phyloP scores from a whole-genome alignment of 2,329 filamentous ascomycete species.

The Alternaria consortialis region DNA sequence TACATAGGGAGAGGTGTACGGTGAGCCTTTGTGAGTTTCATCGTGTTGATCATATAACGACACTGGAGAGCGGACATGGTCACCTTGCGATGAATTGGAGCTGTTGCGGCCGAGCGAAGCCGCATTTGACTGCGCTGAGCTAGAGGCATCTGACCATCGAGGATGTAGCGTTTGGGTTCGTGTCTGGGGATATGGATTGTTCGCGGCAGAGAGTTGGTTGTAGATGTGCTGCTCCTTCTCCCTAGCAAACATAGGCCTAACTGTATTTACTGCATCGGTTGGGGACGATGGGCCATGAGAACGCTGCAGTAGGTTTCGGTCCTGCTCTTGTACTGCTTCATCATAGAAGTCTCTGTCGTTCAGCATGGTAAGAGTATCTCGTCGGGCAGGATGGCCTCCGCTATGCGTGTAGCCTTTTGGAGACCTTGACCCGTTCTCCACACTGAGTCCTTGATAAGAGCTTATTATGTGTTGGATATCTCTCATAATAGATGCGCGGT shows the following conservation, averaged over 20 bases:
- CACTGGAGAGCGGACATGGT: conserved; percentile 1
- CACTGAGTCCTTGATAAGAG: conserved; percentile 38
- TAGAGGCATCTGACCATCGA: conserved; percentile 37
- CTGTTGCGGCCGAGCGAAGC: conserved; percentile 38
- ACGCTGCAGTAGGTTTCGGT: conserved; percentile 21
- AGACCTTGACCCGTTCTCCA: conserved; percentile 6
- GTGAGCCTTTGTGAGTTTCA: conserved; percentile 4
- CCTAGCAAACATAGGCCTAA: conserved; percentile 21
- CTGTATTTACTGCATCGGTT: conserved; percentile 18
- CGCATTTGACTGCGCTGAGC: conserved; percentile 39
- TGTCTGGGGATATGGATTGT: conserved; percentile 18
- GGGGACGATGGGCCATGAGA: conserved; percentile 21
- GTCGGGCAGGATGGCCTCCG: conserved; percentile 14
- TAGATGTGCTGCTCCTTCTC: conserved; percentile 17
- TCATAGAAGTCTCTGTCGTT: conserved; percentile 22
- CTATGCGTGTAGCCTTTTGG: conserved; percentile 8
- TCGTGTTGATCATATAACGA: neutral
- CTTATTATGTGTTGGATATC: conserved; percentile 48
- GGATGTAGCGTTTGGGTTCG: conserved; percentile 16
- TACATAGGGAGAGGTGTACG: conserved; percentile 10
- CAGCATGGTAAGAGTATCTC: conserved; percentile 34
- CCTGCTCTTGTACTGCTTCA: conserved; percentile 14
- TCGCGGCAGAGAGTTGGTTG: conserved; percentile 16
- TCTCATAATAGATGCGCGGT: conserved; percentile 38
- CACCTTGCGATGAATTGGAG: conserved; percentile 36